Evolutionary conservation across 2,329 filamentous ascomycete genomes (phyloP).

Genomic region (Grosmannia huntii): DNA sequence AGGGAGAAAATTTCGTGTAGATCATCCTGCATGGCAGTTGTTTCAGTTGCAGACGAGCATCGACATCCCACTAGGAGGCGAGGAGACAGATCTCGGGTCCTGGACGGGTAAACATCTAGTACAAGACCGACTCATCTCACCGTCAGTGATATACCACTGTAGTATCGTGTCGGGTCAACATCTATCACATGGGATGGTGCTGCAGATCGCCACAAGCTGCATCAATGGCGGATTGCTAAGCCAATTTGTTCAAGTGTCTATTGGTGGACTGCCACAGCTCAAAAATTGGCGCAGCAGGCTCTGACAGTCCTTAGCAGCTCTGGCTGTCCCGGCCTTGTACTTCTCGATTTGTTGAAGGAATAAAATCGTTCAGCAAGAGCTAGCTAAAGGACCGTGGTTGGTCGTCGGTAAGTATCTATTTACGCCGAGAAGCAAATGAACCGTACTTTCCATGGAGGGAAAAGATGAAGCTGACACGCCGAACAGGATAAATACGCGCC

Average conservation of each 20-base stretch:
- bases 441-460: not conserved
- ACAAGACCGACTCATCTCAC: not conserved
- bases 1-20: not conserved
- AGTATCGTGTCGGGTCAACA: not conserved
- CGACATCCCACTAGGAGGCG: no score
- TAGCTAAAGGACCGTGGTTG: not conserved
- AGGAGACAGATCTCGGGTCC: not conserved
- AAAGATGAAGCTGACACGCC: not conserved
- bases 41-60: no score
- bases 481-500: not conserved
- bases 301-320: no score
- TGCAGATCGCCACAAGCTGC: not conserved
- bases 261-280: no score
- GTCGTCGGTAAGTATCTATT: not conserved
- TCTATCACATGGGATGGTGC: no score
- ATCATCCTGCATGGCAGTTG: not conserved
- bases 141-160: not conserved
- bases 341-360: no score
- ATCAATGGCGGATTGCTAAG: no score
- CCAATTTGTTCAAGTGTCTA: no score
- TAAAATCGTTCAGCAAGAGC: not conserved
- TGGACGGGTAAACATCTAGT: not conserved
- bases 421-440: not conserved
- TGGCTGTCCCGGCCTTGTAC: no score
- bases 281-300: no score